Conservation (phyloP, 495 filamentous ascomycete genomes). For the Penicillium psychrofluorescens region DNA sequence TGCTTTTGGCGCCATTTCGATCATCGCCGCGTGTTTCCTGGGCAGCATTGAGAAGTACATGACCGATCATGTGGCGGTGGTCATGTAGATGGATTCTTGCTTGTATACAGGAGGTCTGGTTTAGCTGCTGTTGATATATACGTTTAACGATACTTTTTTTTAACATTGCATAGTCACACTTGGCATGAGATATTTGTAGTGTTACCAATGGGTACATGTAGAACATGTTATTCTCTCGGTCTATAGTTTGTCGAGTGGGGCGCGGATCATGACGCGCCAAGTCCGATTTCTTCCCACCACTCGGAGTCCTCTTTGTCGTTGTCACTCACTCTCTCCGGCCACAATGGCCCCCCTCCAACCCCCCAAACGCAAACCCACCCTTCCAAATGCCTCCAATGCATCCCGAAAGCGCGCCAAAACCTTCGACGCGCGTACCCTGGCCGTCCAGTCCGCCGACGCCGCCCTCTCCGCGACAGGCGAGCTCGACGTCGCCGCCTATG, state of each 20-base stretch:
- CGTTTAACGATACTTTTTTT: too few relatives aligned
- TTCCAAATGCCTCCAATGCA: conserved; percentile 12
- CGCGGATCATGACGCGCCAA: conserved; percentile 24
- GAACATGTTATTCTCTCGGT: too few relatives aligned
- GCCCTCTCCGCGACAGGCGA: conserved; percentile 68
- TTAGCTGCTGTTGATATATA: too few relatives aligned
- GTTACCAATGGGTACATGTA: too few relatives aligned
- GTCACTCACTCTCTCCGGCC: conserved; percentile 1
- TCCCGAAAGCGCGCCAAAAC: conserved; percentile 59
- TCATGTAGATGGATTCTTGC: conserved; percentile 34
- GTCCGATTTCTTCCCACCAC: neutral
- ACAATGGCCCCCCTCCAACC: conserved; percentile 27
- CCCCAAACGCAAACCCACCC: conserved; percentile 25
- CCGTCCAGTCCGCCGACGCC: conserved; percentile 62
- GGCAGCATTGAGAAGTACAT: conserved; percentile 59
- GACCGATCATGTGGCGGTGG: conserved; percentile 62
- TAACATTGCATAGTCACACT: neutral
- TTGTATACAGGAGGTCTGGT: too few relatives aligned
- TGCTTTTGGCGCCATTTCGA: conserved; percentile 57
- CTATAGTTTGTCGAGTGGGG: neutral
- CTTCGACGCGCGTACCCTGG: conserved; percentile 61
- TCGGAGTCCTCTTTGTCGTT: too few relatives aligned
- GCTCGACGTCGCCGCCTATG: conserved; percentile 73
- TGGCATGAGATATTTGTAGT: neutral
- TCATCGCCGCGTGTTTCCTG: conserved; percentile 56